A percentile compares a stretch with the other conserved stretches of the same genome.
Evolutionary conservation across 768 basidiomycete genomes (phyloP).

Genomic region (Trametes coccinea): DNA sequence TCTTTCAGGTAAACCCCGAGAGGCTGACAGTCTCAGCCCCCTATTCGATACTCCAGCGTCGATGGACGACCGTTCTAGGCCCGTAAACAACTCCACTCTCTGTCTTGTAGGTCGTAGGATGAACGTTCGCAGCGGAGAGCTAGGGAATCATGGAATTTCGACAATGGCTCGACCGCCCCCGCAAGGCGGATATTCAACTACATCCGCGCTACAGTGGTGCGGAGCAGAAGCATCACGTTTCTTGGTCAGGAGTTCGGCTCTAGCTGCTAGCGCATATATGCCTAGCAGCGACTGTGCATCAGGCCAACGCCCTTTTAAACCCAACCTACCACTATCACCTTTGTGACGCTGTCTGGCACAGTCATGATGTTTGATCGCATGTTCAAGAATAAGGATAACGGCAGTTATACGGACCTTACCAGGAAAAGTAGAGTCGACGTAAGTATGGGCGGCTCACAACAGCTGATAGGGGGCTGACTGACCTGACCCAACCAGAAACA

Average conservation of each 20-base stretch:
- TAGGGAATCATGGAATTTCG: not conserved
- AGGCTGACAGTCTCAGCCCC: not conserved
- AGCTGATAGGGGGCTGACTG: not conserved
- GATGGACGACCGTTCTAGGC: no score
- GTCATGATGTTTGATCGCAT: slow-evolving; percentile 12
- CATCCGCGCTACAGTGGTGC: slow-evolving; percentile 10
- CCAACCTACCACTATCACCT: not conserved
- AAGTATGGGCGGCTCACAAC: not conserved
- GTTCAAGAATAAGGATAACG: slow-evolving; percentile 16
- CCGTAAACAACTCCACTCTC: not conserved
- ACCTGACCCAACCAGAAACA: not conserved
- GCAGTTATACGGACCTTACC: not conserved
- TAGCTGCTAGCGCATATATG: slow-evolving; percentile 1
- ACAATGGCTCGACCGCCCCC: not conserved
- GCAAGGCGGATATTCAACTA: slow-evolving; percentile 4
- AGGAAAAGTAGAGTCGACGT: slow-evolving; percentile 8
- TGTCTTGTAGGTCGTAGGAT: no score
- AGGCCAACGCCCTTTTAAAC: not conserved
- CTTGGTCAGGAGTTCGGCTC: not conserved
- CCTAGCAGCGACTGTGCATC: no score
- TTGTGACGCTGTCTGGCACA: slow-evolving; percentile 9
- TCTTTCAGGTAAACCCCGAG: not conserved
- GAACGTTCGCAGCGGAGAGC: not conserved
- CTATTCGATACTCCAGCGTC: not conserved
- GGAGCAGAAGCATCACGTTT: not conserved